Base-by-base conservation (phyloP, 2,329 filamentous ascomycete species). In the Diatrype stigma region DNA sequence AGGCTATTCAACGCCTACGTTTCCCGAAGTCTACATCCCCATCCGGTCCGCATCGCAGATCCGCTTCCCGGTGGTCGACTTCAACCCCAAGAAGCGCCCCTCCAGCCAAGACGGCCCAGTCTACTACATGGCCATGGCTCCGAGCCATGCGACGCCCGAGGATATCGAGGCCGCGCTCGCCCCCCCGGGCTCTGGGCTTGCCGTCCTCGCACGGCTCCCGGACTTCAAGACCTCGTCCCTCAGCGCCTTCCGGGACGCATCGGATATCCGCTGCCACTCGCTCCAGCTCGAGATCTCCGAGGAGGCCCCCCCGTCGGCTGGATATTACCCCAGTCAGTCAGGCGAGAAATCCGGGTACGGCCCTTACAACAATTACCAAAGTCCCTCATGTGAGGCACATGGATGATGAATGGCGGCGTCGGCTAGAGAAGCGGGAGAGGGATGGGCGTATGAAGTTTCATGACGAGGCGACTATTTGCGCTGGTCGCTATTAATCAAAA, bases 211-310 rank as follows among this genome's bases (percentile, higher is more conserved):
- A 4, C 47, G 62, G 28, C 22, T 63, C 4, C 38, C 12, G 23
- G 40, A 37, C 10, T 55, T 50, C 6, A 51, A 49, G 26, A 51
- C 56, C 14, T 42, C 46, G 3, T 53, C 19, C 3, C 44, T 65
- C 10, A 8, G 8, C 45, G 23, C 19, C 0, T 64, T 61, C 45
- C 23, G 22, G 12, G 47, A 45, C 12, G 45, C 49, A 12, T 32
- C 45, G 8, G 47, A 51, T 6, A 56, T 65, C 7, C 44, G 52
- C 22, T 30, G 50, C 23, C 42, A 46, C 21, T 53, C 57, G 3
- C 47, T 63, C 10, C 61, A 65, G 46, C 46, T 65, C 3, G 63
- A 65, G 48, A 38, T 65, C n/a, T 59, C 57, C 56, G 60, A 62
- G 12, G 49, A 46, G 10, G 46, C 46, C 23, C 34, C 32, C 2